phyloP scores from a whole-genome alignment of 1,139 yeast genomes.

The Saccharomyces hybrid region DNA sequence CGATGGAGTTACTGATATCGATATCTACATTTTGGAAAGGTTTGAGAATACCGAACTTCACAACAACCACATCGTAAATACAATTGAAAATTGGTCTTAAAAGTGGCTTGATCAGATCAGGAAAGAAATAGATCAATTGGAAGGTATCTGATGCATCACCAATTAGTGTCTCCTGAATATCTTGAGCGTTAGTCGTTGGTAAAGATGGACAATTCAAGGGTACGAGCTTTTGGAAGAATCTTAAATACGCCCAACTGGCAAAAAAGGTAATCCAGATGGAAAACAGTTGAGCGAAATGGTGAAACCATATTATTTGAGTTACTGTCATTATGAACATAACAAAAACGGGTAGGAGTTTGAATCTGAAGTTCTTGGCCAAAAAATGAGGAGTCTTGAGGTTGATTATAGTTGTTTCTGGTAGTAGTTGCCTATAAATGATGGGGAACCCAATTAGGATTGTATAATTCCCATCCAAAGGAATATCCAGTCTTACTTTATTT shows the following conservation, averaged over 20 bases:
- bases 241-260: conserved; percentile 62
- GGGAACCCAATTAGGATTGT: conserved; percentile 67
- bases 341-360: conserved; percentile 67
- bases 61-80: conserved; percentile 45
- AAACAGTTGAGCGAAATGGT: conserved; percentile 49
- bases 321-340: conserved; percentile 40
- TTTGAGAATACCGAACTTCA: conserved; percentile 47
- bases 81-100: conserved; percentile 48
- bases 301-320: conserved; percentile 21
- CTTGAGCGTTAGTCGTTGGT: conserved; percentile 27
- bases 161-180: conserved; percentile 14
- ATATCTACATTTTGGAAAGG: conserved; percentile 66
- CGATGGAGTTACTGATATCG: conserved; percentile 66
- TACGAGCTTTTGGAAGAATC: conserved; percentile 52
- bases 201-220: conserved; percentile 8
- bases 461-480: conserved; percentile 62
- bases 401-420: conserved; percentile 75
- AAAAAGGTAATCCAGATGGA: conserved; percentile 68
- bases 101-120: conserved; percentile 47
- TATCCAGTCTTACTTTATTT: conserved; percentile 20
- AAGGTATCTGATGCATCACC: conserved; percentile 94
- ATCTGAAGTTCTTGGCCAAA: conserved; percentile 57
- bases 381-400: conserved; percentile 44
- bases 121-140: conserved; percentile 76
- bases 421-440: conserved; percentile 79